A percentile compares a stretch with the other conserved stretches of the same genome.
Conservation (phyloP, 73 alveolate species). For the Uronychia binucleata region DNA sequence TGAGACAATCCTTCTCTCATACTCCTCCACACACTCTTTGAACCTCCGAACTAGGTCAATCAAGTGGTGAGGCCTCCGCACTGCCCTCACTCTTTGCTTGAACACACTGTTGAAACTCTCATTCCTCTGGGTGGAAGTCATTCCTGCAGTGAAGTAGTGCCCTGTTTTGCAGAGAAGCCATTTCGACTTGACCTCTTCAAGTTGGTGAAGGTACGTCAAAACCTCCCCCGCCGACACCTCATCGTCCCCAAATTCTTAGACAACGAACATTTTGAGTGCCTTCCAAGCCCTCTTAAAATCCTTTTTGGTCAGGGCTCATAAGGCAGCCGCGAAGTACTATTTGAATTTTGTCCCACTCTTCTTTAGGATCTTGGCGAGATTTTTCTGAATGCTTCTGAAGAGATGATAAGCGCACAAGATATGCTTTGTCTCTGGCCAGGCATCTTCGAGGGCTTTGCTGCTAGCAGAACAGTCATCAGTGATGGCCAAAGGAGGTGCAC, state of each 20-base stretch:
- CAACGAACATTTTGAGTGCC: not conserved
- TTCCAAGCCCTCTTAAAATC: not conserved
- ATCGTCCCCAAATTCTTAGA: not conserved
- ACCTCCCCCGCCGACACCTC: not conserved
- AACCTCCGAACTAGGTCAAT: no score
- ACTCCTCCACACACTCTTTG: no score
- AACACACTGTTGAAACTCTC: not conserved
- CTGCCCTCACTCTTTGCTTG: not conserved
- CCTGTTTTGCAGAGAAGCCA: not conserved
- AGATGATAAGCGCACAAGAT: not conserved
- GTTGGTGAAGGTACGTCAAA: not conserved
- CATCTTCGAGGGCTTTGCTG: not conserved
- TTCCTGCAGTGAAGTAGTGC: not conserved
- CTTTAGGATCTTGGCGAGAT: not conserved
- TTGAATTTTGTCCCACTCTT: not conserved
- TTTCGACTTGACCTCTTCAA: not conserved
- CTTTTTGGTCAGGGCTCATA: not conserved
- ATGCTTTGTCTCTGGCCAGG: not conserved
- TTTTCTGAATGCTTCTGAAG: not conserved
- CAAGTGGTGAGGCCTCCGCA: no score
- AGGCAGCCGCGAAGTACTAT: not conserved
- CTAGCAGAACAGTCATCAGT: not conserved
- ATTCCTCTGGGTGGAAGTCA: not conserved
- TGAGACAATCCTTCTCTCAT: no score
- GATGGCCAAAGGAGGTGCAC: not conserved